A percentile compares a stretch with the other conserved stretches of the same genome.
Evolutionary conservation across 352 stramenopile genomes (phyloP).

Genomic region (Labyrinthula sp.): DNA sequence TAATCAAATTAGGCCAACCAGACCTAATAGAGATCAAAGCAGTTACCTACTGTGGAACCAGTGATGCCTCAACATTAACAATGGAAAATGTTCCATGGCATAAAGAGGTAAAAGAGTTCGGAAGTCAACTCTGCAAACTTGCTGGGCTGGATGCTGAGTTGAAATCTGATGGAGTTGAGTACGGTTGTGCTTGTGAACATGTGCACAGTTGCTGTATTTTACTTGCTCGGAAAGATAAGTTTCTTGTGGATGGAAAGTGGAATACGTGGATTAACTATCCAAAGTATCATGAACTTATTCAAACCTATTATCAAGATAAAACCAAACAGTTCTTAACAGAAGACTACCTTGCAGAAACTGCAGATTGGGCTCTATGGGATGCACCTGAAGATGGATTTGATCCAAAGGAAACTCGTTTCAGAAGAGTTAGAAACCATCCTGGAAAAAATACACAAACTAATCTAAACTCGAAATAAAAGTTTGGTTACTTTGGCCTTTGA

Average conservation of each 20-base stretch:
- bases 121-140: slow-evolving; percentile 33
- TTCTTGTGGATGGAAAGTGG: slow-evolving; percentile 59
- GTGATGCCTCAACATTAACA: slow-evolving; percentile 83
- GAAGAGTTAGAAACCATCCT: background rate
- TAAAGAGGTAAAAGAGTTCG: slow-evolving; percentile 78
- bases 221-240: slow-evolving; percentile 52
- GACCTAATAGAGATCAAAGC: slow-evolving; percentile 88
- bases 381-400: slow-evolving; percentile 84
- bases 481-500: no score
- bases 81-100: slow-evolving; percentile 96
- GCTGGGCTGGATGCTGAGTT: background rate
- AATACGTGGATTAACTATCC: slow-evolving; percentile 97
- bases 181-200: slow-evolving; percentile 78
- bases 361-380: slow-evolving; percentile 81
- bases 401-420: slow-evolving; percentile 62
- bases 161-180: slow-evolving; percentile 57
- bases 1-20: slow-evolving; percentile 50
- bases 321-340: slow-evolving; percentile 55
- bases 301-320: slow-evolving; percentile 10
- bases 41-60: slow-evolving; percentile 93
- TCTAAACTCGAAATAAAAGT: no score
- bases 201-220: slow-evolving; percentile 84
- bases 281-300: slow-evolving; percentile 52
- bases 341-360: slow-evolving; percentile 79
- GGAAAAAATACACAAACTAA: no score